phyloP scores from a whole-genome alignment of 2,329 filamentous ascomycete species.

The Calonectria honghensis region DNA sequence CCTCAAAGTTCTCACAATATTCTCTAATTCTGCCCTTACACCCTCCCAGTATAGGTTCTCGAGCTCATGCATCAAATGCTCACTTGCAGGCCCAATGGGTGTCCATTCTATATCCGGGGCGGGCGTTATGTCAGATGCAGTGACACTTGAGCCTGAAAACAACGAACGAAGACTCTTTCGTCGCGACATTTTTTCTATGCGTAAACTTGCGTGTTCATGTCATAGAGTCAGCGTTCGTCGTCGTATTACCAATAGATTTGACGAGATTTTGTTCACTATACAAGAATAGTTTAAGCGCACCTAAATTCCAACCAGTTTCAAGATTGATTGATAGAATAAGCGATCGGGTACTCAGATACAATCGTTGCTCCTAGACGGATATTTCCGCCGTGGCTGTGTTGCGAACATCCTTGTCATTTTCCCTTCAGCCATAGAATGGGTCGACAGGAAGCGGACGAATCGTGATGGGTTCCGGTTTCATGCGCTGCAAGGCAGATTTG shows the following conservation, averaged over 20 bases:
- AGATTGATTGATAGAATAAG: not conserved
- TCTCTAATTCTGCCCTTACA: constrained; percentile 1
- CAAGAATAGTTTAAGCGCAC: not conserved
- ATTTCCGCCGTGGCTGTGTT: constrained; percentile 12
- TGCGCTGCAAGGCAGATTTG: not conserved
- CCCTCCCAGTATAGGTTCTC: constrained; percentile 10
- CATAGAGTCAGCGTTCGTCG: too few relatives aligned
- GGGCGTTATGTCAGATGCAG: constrained; percentile 9
- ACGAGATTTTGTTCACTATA: not conserved
- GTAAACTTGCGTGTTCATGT: too few relatives aligned
- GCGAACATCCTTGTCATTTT: not conserved
- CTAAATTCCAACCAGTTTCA: not conserved
- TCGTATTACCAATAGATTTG: too few relatives aligned
- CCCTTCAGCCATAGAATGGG: constrained; percentile 5
- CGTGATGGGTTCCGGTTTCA: not conserved
- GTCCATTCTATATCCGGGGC: constrained; percentile 20
- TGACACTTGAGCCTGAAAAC: not conserved
- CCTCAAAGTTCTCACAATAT: constrained; percentile 4
- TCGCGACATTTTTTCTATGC: not conserved
- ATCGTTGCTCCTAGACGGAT: not conserved
- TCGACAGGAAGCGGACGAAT: not conserved
- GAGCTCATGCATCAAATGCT: constrained; percentile 5
- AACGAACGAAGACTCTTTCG: constrained; percentile 11
- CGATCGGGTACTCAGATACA: not conserved
- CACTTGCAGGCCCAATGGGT: not conserved